Evolutionary conservation across 331 rosid genomes (phyloP), one percentile per base, ranked within the genome.

Genomic region (Malus hybrid): DNA sequence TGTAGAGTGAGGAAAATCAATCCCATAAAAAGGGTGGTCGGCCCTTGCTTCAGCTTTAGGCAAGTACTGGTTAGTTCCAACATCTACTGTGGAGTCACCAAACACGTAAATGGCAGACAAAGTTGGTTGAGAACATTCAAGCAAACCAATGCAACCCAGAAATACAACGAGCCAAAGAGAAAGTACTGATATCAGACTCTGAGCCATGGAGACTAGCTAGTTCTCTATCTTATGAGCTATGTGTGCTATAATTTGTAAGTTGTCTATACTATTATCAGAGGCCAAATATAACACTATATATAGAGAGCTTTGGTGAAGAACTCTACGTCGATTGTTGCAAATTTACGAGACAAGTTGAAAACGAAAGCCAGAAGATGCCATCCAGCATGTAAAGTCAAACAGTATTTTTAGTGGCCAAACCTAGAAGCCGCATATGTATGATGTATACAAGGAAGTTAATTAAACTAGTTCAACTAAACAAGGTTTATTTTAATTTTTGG

Each of bases 31-130:
- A 19, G 20, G 60, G 7, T n/a, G 24, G 65, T 82, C 65, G 8
- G 82, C 80, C 69, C 22, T 75, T 4, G 83, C 71, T 19, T 1
- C 7, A 39, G 44, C 44, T 18, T 1, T 57, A 0, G 64, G 55
- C 60, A 74, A 19, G 55, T 36, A 78, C 36, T 78, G 0, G 74
- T 82, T 82, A 5, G 78, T 82, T 14, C 86, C 83, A 33, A 82
- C 83, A 29, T 82, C 86, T 0, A 61, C 77, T 7, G 78, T 72
- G 31, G 83, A 82, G 67, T 82, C 86, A 33, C 86, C 78, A 24
- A 82, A 82, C 3, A 82, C 46, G 33, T 63, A 78, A 3, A 82
- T 76, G 44, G 74, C 83, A 2, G 83, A 78, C 44, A 57, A 44
- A 6, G 3, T 4, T 36, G 71, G 44, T 20, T 46, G 31, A 10